Evolutionary conservation across 1,284 basidiomycete species (phyloP), one percentile per base, ranked within the genome.

Genomic region (Pseudozyma flocculosa): DNA sequence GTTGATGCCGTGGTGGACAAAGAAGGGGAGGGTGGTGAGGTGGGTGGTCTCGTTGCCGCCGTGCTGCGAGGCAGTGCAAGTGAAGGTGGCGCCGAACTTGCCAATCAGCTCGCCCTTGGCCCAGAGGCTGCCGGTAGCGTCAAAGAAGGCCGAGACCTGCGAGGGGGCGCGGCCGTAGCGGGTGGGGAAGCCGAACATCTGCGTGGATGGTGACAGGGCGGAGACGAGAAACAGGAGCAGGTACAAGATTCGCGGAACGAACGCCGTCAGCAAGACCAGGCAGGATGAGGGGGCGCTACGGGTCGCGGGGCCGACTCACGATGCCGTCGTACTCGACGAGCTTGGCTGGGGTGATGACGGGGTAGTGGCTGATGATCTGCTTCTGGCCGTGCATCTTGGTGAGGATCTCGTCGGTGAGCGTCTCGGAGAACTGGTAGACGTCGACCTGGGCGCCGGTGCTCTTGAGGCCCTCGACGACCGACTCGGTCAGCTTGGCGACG

Each of bases 371-470:
- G 54, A 78, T 78, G 54, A 80, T 77, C 9, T 75, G 79, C 41
- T 73, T 73, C 54, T 79, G 79, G 49, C 89, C 91, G 80, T 87
- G 80, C 85, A 95, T 85, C 80, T 86, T 85, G 57, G 78, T 78
- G 52, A 94, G 82, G 55, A 95, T 81, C 23, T 90, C 88, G n/a
- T 85, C 79, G 2, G 87, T 77, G 50, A 94, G 86, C 9, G 90
- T 95, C 82, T 96, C 92, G 50, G 86, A 80, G 70, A 93, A 85
- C 79, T 86, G 87, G 39, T 67, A 89, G 68, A 90, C 87, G 45
- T 84, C 85, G 26, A 83, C 86, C 11, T 78, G 79, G 36, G 89
- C 92, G 40, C 90, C 92, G 24, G 87, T 84, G 10, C 79, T 74
- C 75, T 85, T 84, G 68, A 89, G 80, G 60, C 90, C 91, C 30